A percentile compares a stretch with the other conserved stretches of the same genome.
Evolutionary conservation across 768 basidiomycete species (phyloP).

Genomic region (Sarcodon aspratus): DNA sequence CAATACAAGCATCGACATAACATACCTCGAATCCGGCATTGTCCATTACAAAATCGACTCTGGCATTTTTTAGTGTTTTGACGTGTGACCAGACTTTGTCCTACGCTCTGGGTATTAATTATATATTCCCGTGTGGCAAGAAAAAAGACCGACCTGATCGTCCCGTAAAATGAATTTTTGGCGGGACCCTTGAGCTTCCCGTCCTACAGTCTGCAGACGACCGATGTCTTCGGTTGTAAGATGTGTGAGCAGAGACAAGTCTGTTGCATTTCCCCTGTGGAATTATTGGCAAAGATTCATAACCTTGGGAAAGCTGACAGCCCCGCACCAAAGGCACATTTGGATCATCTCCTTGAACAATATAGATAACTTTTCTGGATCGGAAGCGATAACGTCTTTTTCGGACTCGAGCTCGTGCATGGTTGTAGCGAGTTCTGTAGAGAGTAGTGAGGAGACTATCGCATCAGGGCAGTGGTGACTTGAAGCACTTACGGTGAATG

Average conservation of each 20-base stretch:
- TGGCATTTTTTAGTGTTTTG: slow-evolving; percentile 32
- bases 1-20: not conserved
- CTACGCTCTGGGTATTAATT: not conserved
- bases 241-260: slow-evolving; percentile 84
- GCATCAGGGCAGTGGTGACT: not conserved
- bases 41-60: slow-evolving; percentile 84
- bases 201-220: slow-evolving; percentile 70
- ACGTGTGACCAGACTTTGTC: slow-evolving; percentile 63
- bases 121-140: not conserved
- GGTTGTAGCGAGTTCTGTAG: slow-evolving; percentile 57
- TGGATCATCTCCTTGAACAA: slow-evolving; percentile 81
- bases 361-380: slow-evolving; percentile 44
- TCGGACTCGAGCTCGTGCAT: slow-evolving; percentile 55
- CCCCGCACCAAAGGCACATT: slow-evolving; percentile 70
- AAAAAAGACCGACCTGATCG: slow-evolving; percentile 35
- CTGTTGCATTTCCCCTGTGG: slow-evolving; percentile 89
- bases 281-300: not conserved
- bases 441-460: not conserved
- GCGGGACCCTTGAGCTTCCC: slow-evolving; percentile 70
- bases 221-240: slow-evolving; percentile 75
- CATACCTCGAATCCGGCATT: slow-evolving; percentile 89
- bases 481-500: slow-evolving; percentile 52
- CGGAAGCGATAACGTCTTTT: slow-evolving; percentile 29
- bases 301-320: not conserved
- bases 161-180: slow-evolving; percentile 74